Conservation (phyloP, 768 basidiomycete species). For the Rhodotorula taiwanensis region DNA sequence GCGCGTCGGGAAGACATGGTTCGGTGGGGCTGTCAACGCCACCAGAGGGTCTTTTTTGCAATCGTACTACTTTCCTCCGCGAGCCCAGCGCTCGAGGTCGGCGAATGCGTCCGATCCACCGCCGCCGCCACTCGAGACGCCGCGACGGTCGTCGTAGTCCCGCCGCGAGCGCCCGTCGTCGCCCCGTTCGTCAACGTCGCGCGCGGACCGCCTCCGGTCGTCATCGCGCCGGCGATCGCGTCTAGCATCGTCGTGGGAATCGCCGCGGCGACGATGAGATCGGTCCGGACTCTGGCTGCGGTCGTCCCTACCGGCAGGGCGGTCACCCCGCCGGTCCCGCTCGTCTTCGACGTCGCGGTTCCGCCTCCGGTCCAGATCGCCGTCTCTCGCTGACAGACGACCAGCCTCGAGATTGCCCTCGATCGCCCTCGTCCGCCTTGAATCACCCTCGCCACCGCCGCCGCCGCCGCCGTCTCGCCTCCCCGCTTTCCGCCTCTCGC, state of each 20-base stretch:
- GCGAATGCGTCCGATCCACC: constrained; percentile 1
- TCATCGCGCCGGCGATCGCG: no score
- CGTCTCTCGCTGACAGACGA: neutral
- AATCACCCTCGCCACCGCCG: neutral
- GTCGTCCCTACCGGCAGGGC: neutral
- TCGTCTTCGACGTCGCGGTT: neutral
- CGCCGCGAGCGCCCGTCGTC: no score
- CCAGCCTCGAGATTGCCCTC: neutral
- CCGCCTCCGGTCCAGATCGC: neutral
- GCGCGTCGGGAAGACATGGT: no score
- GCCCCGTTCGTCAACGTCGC: neutral
- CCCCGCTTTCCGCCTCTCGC: constrained; percentile 19
- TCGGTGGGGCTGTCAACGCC: no score
- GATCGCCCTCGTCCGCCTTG: constrained; percentile 3
- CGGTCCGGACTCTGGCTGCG: neutral
- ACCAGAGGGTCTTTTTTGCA: no score
- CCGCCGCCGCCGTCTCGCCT: neutral
- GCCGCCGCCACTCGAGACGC: neutral
- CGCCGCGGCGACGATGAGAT: neutral
- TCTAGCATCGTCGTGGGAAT: no score
- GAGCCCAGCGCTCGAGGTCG: constrained; percentile 17
- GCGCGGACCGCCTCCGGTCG: neutral
- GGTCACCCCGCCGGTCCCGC: neutral
- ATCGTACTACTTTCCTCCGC: neutral
- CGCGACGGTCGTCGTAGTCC: neutral